Conservation (phyloP, 257 asterid genomes). For the Pogostemon cablin region DNA sequence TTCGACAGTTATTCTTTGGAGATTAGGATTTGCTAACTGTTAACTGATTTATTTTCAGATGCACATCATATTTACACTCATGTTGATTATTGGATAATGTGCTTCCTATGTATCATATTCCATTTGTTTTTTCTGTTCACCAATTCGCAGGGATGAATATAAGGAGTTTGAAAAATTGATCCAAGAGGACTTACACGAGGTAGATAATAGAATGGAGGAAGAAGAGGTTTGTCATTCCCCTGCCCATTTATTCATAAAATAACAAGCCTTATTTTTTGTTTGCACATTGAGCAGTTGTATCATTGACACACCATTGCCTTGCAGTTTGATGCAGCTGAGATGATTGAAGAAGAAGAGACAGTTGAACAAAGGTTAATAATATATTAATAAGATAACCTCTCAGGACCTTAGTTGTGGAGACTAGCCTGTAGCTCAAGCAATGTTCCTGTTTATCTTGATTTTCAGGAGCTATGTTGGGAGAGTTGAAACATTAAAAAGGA, state of each 20-base stretch:
- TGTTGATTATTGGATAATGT: neutral
- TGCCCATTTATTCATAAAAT: constrained; percentile 18
- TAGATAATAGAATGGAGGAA: constrained; percentile 92
- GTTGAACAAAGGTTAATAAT: constrained; percentile 71
- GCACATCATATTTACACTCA: constrained; percentile 5
- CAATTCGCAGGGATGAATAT: constrained; percentile 76
- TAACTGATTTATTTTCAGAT: constrained; percentile 22
- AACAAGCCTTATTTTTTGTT: constrained; percentile 6
- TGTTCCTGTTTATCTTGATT: constrained; percentile 15
- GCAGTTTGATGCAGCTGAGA: constrained; percentile 94
- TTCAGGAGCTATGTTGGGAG: constrained; percentile 67
- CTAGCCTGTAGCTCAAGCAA: constrained; percentile 21
- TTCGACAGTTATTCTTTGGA: constrained; percentile 3
- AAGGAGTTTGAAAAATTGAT: constrained; percentile 92
- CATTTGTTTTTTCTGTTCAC: constrained; percentile 17
- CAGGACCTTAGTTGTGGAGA: constrained; percentile 26
- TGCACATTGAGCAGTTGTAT: constrained; percentile 18
- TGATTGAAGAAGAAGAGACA: constrained; percentile 84
- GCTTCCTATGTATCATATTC: neutral
- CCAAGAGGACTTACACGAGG: constrained; percentile 76
- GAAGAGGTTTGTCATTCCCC: constrained; percentile 71
- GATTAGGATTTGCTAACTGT: constrained; percentile 10
- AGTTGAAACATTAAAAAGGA: constrained; percentile 70
- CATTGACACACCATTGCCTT: constrained; percentile 32
- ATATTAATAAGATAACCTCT: constrained; percentile 20